Conservation (phyloP, 192 early-diverging fungal species). For the Coemansia reversa region DNA sequence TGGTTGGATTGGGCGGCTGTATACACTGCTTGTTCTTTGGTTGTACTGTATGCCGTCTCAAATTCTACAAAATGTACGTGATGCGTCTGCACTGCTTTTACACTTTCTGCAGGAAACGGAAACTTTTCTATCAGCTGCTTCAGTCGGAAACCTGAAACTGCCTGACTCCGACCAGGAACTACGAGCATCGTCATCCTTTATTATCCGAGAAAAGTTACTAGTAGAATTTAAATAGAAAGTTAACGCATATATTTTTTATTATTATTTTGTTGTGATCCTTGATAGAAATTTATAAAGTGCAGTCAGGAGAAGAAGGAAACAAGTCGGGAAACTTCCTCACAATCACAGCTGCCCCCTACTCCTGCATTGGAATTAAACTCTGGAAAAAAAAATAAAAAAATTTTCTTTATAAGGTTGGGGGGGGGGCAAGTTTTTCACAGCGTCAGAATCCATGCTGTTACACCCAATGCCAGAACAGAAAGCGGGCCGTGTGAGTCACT, state of each 20-base stretch:
- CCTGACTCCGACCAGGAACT: conserved; percentile 74
- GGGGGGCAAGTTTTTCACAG: neutral
- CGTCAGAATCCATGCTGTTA: conserved; percentile 2
- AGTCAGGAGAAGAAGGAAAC: neutral
- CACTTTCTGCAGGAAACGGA: conserved; percentile 55
- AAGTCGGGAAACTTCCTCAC: neutral
- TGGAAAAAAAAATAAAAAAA: neutral
- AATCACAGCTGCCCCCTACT: neutral
- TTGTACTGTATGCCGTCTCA: conserved; percentile 33
- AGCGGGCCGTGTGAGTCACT: neutral
- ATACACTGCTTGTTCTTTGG: conserved; percentile 47
- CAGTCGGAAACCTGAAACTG: conserved; percentile 75
- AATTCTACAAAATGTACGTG: conserved; percentile 77
- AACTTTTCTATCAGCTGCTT: conserved; percentile 60
- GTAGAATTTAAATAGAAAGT: neutral
- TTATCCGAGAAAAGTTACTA: neutral
- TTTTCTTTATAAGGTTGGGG: neutral
- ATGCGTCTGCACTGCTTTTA: conserved; percentile 61
- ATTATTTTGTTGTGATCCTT: neutral
- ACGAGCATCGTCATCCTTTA: conserved; percentile 68
- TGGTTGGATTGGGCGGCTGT: conserved; percentile 40
- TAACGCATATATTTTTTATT: neutral
- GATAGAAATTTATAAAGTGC: neutral
- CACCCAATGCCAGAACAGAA: neutral
- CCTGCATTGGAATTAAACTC: neutral